Conservation (phyloP, 441 rosid genomes). For the Gossypium gossypioides region DNA sequence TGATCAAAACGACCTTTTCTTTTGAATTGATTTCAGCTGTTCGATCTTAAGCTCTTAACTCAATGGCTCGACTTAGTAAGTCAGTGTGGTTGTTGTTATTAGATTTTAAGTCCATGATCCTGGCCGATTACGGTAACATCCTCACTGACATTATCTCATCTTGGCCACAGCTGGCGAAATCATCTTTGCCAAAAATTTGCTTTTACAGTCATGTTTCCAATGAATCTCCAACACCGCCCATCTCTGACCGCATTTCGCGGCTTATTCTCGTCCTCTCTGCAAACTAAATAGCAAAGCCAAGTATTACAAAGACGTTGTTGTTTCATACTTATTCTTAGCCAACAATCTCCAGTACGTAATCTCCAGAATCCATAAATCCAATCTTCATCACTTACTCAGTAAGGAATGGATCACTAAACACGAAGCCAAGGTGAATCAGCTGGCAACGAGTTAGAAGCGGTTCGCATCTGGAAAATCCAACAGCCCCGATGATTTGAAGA, state of each 20-base stretch:
- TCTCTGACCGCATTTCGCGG: conserved; percentile 43
- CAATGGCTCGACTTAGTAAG: too few species aligned
- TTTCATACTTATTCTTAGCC: conserved; percentile 57
- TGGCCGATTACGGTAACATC: too few species aligned
- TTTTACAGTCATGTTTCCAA: not conserved
- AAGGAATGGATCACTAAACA: conserved; percentile 58
- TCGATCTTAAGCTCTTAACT: too few species aligned
- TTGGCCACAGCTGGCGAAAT: too few species aligned
- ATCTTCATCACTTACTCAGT: conserved; percentile 44
- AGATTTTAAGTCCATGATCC: too few species aligned
- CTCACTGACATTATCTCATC: too few species aligned
- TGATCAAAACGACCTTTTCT: conserved; percentile 10
- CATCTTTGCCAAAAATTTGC: too few species aligned
- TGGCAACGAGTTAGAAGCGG: conserved; percentile 42
- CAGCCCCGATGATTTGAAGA: conserved; percentile 6
- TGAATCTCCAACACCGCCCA: conserved; percentile 26
- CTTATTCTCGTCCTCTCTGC: conserved; percentile 52
- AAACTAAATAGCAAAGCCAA: conserved; percentile 61
- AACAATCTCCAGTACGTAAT: conserved; percentile 58
- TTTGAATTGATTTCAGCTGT: too few species aligned
- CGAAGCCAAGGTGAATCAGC: conserved; percentile 40
- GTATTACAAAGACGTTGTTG: conserved; percentile 40
- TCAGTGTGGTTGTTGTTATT: too few species aligned
- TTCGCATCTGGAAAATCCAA: conserved; percentile 39
- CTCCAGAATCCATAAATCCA: conserved; percentile 38